phyloP scores from a whole-genome alignment of 1,284 basidiomycete genomes.

The Sporisorium exsertum region DNA sequence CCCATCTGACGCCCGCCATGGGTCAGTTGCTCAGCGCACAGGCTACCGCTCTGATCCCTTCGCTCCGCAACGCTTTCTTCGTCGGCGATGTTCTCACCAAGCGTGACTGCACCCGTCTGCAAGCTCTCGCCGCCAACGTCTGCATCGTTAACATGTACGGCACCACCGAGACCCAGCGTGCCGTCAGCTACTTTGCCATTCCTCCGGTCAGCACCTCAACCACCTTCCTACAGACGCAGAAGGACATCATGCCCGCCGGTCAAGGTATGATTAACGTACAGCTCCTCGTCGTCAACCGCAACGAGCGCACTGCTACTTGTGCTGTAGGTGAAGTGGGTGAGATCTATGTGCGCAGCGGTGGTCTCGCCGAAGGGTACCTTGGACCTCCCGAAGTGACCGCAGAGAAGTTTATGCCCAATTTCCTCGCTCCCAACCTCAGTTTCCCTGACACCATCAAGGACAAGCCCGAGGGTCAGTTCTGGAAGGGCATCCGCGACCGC shows the following conservation, averaged over 20 bases:
- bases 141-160: conserved; percentile 98
- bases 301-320: conserved; percentile 87
- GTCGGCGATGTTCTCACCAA: conserved; percentile 99
- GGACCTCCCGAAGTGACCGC: conserved; percentile 81
- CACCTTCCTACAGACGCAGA: conserved; percentile 92
- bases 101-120: conserved; percentile 94
- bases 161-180: conserved; percentile 98
- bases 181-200: conserved; percentile 96
- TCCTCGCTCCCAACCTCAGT: conserved; percentile 60
- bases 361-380: conserved; percentile 94
- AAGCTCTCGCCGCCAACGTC: conserved; percentile 91
- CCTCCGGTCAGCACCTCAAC: conserved; percentile 85
- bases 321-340: conserved; percentile 97
- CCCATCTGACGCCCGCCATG: conserved; percentile 95
- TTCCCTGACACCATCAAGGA: conserved; percentile 63
- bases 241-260: conserved; percentile 98
- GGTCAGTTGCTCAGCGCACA: conserved; percentile 97
- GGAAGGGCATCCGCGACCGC: conserved; percentile 97
- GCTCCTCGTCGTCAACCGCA: conserved; percentile 93
- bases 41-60: conserved; percentile 87
- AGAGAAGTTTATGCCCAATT: conserved; percentile 72
- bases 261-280: conserved; percentile 98
- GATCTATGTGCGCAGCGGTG: conserved; percentile 97
- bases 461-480: conserved; percentile 71
- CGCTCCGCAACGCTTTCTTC: conserved; percentile 92